A percentile compares a stretch with the other conserved stretches of the same genome.
Evolutionary conservation across 2,329 filamentous ascomycete species (phyloP).

Genomic region (Septoria petroselini): DNA sequence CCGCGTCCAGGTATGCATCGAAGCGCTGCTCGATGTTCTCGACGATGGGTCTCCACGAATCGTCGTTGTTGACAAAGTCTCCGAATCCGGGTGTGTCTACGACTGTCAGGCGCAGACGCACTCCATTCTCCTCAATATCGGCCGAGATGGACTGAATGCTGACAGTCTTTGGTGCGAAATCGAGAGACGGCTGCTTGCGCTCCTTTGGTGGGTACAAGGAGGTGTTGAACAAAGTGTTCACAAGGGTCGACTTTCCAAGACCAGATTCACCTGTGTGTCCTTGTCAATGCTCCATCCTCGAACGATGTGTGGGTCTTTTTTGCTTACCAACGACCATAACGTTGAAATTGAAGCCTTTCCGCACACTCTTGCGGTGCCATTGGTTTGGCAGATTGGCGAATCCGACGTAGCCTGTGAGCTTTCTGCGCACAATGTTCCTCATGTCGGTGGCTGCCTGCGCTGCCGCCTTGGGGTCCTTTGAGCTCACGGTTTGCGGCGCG

Average conservation of each 20-base stretch:
- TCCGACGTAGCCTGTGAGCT: slow-evolving; percentile 96
- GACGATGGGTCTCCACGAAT: slow-evolving; percentile 97
- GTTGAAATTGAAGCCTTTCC: slow-evolving; percentile 99
- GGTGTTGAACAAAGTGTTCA: slow-evolving; percentile 99
- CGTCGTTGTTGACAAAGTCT: slow-evolving; percentile 99
- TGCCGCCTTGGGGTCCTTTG: slow-evolving; percentile 61
- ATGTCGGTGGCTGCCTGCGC: slow-evolving; percentile 54
- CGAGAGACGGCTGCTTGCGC: slow-evolving; percentile 93
- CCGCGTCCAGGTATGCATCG: slow-evolving; percentile 95
- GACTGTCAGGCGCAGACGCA: slow-evolving; percentile 91
- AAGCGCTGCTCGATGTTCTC: slow-evolving; percentile 99
- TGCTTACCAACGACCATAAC: slow-evolving; percentile 98
- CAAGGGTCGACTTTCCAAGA: slow-evolving; percentile 96
- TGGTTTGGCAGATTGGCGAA: slow-evolving; percentile 99
- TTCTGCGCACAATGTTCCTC: slow-evolving; percentile 95
- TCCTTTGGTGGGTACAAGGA: slow-evolving; percentile 98
- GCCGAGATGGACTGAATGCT: slow-evolving; percentile 55
- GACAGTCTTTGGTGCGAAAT: slow-evolving; percentile 88
- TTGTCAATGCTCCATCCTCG: slow-evolving; percentile 20
- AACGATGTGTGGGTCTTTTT: neutral
- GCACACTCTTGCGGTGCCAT: slow-evolving; percentile 99
- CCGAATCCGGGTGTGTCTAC: slow-evolving; percentile 98
- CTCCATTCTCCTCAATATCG: slow-evolving; percentile 92
- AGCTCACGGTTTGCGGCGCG: slow-evolving; percentile 58
- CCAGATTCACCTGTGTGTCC: slow-evolving; percentile 81